A percentile compares a stretch with the other conserved stretches of the same genome.
Conservation (phyloP, 1,284 basidiomycete species). For the Melampsora larici-populina region DNA sequence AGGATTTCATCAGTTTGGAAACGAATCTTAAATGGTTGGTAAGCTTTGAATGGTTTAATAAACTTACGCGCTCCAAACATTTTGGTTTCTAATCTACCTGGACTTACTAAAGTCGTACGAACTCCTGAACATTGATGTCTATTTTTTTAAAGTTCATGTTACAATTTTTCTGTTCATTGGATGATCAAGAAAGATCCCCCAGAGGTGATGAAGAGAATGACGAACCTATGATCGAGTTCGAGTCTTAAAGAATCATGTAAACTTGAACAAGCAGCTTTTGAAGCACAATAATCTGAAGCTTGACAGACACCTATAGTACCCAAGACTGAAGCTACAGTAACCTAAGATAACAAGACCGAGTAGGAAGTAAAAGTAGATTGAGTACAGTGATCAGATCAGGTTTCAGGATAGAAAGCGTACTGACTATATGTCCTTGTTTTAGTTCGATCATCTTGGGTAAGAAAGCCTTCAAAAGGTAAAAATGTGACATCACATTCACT, state of each 20-base stretch:
- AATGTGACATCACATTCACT: slow-evolving; percentile 82
- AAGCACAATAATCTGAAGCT: no score
- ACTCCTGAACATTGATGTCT: slow-evolving; percentile 71
- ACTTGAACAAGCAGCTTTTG: slow-evolving; percentile 74
- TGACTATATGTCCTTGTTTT: slow-evolving; percentile 76
- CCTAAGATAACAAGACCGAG: slow-evolving; percentile 55
- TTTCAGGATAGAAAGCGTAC: no score
- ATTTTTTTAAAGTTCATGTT: slow-evolving; percentile 10
- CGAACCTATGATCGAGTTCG: slow-evolving; percentile 60
- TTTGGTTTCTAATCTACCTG: slow-evolving; percentile 67
- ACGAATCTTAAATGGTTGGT: slow-evolving; percentile 46
- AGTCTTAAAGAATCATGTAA: slow-evolving; percentile 75
- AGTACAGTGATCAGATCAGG: no score
- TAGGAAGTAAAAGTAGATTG: neutral
- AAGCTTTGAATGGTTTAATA: neutral
- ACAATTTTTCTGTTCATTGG: neutral
- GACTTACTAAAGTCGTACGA: no score
- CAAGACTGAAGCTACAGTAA: slow-evolving; percentile 61
- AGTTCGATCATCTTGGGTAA: slow-evolving; percentile 79
- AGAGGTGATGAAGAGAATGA: neutral
- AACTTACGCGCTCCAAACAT: slow-evolving; percentile 62
- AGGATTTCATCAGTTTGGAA: no score
- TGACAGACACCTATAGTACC: slow-evolving; percentile 40
- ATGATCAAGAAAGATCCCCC: neutral
- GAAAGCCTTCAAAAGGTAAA: slow-evolving; percentile 86